Base-by-base conservation (phyloP, 2,329 filamentous ascomycete genomes). In the Ceratocystis lukuohia region DNA sequence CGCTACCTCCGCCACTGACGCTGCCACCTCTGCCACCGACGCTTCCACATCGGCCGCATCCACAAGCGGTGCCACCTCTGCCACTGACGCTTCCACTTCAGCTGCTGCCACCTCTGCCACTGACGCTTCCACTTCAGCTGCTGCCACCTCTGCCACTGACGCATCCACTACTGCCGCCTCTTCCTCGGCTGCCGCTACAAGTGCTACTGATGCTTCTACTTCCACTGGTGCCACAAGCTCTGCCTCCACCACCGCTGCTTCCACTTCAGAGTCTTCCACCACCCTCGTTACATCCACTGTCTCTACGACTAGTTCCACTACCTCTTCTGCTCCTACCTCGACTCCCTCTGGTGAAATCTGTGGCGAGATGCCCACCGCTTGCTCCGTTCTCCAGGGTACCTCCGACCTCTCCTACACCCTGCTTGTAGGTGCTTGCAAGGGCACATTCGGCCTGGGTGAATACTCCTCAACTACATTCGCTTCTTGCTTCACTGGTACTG, bases 281-380 rank as follows among this genome's bases (percentile, higher is more conserved):
- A 37, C 22, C 1, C 10, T 20, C 30, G 15, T 25, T 33, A 33
- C 25, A 20, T 64, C 46, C 30, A 28, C 62, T 10, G 37, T 48
- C 3, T 37, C 44, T 2, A 10, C 62, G 20, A n/a, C 20, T 2
- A 56, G 45, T n/a, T 25, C 28, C 33, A 22, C 61, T 41, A 59
- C 61, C 1, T 10, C 46, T 37, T 56, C 30, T 28, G 61, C 25
- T 28, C 10, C 65, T 44, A 46, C 44, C 17, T 63, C 65, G 10
- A 8, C n/a, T 5, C 33, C 45, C 15, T 17, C 50, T 30, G 8
- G 22, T 17, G 12, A 20, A 3, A 45, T 65, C 3, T 67, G 62
- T 25, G 28, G 22, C 53, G 20, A 8, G 17, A 62, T 67, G 46
- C 66, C 66, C 25, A 46, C 12, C 22, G 28, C 63, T 62, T 67